Evolutionary conservation across 1,284 basidiomycete species (phyloP), one percentile per base, ranked within the genome.

Genomic region (Irpex rosettiformis): DNA sequence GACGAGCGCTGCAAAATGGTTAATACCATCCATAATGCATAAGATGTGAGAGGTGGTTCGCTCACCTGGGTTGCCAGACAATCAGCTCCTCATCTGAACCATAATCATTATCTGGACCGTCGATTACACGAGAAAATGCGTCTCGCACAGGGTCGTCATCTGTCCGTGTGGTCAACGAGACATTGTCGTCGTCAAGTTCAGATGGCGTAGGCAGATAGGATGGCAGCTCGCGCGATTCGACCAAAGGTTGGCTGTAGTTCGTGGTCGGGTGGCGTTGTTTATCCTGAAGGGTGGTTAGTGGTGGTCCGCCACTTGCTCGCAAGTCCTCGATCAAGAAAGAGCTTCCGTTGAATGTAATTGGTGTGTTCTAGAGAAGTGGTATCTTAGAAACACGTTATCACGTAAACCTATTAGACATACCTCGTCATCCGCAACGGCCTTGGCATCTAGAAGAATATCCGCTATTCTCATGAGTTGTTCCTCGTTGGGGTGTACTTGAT

Each of bases 381-480:
- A 37, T 37, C 16, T 42, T 13, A 21, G 7, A 28, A 43, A 3
- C 4, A 42, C 25, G n/a, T 43, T 4, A 54, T 37, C n/a, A 49
- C 3, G 25, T 30, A 28, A 1, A 52, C 3, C 18, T 10, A 61
- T 56, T 11, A 57, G 24, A 68, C 78, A 64, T 62, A 88, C 89
- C 72, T 85, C 79, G 53, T 81, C 73, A 52, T 78, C 77, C 11
- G 80, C 82, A n/a, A 95, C 69, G 7, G 75, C 73, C 61, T 78
- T 81, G 1, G 89, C 90, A 67, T 98, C 95, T 25, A 81, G 77
- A 55, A 96, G 77, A 52, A 98, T 75, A 72, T 98, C 96, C 29
- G 84, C 80, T 56, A 98, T 91, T 59, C 96, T 83, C 93, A 97
- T 96, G 52, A 98, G 76, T 67, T 96, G 92, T 76, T 96, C 94